phyloP scores from a whole-genome alignment of 2,329 filamentous ascomycete species.

The Epichloe scottii region DNA sequence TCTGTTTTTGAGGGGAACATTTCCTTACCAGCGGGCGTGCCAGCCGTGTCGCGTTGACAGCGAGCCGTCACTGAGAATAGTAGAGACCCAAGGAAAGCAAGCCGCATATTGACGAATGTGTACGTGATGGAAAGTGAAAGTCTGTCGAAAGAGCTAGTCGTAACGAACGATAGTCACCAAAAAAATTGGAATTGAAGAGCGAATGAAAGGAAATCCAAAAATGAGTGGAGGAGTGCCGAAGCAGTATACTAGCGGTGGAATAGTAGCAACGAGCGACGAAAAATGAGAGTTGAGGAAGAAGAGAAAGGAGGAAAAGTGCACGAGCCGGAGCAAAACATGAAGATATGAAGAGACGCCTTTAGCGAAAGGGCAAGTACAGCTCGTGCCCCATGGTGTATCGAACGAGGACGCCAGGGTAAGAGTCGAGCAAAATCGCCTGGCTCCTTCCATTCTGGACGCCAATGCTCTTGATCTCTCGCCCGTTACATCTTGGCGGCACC shows the following conservation, averaged over 20 bases:
- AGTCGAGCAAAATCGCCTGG: not conserved
- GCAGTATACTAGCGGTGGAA: slow-evolving; percentile 9
- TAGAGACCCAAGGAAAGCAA: slow-evolving; percentile 4
- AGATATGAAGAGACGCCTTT: not conserved
- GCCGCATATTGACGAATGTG: slow-evolving; percentile 13
- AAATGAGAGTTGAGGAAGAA: slow-evolving; percentile 8
- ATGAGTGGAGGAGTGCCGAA: slow-evolving; percentile 15
- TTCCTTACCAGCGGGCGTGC: not conserved
- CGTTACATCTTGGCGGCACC: not conserved
- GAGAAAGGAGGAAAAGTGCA: not conserved
- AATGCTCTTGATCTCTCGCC: not conserved
- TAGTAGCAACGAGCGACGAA: slow-evolving; percentile 12
- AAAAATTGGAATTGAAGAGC: slow-evolving; percentile 12
- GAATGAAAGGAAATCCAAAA: slow-evolving; percentile 18
- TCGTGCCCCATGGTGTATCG: not conserved
- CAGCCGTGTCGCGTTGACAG: not conserved
- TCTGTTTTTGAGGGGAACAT: not conserved
- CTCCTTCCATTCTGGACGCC: not conserved
- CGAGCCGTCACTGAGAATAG: slow-evolving; percentile 8
- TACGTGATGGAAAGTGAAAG: slow-evolving; percentile 7
- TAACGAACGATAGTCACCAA: slow-evolving; percentile 22
- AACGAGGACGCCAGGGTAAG: not conserved
- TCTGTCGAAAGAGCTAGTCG: slow-evolving; percentile 14
- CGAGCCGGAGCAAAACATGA: not conserved
- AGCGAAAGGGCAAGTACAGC: slow-evolving; percentile 1